Evolutionary conservation across 2,329 filamentous ascomycete species (phyloP).

Genomic region (Aureobasidium musti): DNA sequence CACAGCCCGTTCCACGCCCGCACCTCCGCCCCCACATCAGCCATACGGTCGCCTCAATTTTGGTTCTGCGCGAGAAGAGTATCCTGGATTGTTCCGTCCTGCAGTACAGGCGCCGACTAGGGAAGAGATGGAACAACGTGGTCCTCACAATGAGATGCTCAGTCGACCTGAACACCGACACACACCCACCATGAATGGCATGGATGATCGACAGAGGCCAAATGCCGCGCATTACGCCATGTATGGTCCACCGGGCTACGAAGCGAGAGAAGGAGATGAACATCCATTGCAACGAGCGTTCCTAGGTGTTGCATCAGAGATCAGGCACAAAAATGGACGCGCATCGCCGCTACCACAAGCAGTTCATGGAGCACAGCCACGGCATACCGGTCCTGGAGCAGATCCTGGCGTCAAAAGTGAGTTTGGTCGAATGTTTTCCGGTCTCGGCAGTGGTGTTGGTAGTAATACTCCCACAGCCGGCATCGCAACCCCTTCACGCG

Average conservation of each 20-base stretch:
- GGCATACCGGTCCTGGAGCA: slow-evolving; percentile 73
- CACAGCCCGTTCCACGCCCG: slow-evolving; percentile 25
- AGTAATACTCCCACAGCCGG: slow-evolving; percentile 51
- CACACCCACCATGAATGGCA: slow-evolving; percentile 13
- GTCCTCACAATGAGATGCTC: slow-evolving; percentile 17
- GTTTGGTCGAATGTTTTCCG: slow-evolving; percentile 91
- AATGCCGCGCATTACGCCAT: slow-evolving; percentile 14
- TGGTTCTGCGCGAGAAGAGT: slow-evolving; percentile 39
- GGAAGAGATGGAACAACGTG: slow-evolving; percentile 27
- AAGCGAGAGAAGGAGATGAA: slow-evolving; percentile 29
- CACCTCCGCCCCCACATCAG: background rate
- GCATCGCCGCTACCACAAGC: slow-evolving; percentile 89
- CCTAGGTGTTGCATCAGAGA: slow-evolving; percentile 70
- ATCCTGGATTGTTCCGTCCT: slow-evolving; percentile 38
- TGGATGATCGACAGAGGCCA: slow-evolving; percentile 11
- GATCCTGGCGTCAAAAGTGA: slow-evolving; percentile 93
- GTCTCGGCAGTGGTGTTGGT: slow-evolving; percentile 74
- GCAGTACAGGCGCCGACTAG: slow-evolving; percentile 23
- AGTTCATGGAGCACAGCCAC: slow-evolving; percentile 85
- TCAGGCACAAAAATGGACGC: slow-evolving; percentile 77
- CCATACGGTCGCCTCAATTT: slow-evolving; percentile 35
- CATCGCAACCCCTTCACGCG: slow-evolving; percentile 55
- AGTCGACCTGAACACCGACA: slow-evolving; percentile 19
- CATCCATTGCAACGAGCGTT: slow-evolving; percentile 58
- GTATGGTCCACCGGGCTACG: slow-evolving; percentile 18